Conservation (phyloP, 2,329 filamentous ascomycete species). For the Didymella arachidicola region DNA sequence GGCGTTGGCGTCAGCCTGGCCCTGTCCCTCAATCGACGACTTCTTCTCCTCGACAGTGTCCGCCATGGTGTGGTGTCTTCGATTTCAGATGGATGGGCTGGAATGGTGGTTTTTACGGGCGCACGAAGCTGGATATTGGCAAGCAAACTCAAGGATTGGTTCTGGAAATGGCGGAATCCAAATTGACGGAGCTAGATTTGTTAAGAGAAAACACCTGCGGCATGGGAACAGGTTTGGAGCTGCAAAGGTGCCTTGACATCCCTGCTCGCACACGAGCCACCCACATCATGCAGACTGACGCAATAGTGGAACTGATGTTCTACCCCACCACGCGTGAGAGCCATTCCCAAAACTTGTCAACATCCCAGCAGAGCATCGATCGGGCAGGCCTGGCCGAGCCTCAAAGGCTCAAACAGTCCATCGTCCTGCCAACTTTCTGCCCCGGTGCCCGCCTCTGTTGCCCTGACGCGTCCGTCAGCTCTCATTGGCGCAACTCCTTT, state of each 20-base stretch:
- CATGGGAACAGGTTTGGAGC: conserved; percentile 50
- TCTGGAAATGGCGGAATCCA: conserved; percentile 27
- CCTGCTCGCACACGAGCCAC: conserved; percentile 47
- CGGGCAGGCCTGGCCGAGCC: conserved; percentile 14
- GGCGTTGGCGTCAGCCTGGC: conserved; percentile 49
- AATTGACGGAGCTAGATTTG: conserved; percentile 37
- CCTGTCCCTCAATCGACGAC: conserved; percentile 48
- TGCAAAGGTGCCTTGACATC: conserved; percentile 39
- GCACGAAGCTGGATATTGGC: conserved; percentile 21
- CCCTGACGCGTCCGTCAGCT: not conserved
- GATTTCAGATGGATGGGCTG: conserved; percentile 9
- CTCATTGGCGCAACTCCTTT: conserved; percentile 4
- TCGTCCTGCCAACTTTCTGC: conserved; percentile 17
- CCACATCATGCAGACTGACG: conserved; percentile 48
- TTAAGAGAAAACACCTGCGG: conserved; percentile 41
- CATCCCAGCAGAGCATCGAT: conserved; percentile 37
- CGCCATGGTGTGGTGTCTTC: conserved; percentile 44
- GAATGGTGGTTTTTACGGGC: not conserved
- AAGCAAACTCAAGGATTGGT: conserved; percentile 26
- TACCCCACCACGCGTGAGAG: conserved; percentile 34
- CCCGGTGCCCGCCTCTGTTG: conserved; percentile 13
- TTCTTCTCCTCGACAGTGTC: conserved; percentile 51
- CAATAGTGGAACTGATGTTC: conserved; percentile 42
- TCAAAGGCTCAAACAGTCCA: conserved; percentile 14
- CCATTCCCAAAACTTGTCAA: conserved; percentile 42